Conservation (phyloP, 768 basidiomycete genomes). For the Trametes cubensis region DNA sequence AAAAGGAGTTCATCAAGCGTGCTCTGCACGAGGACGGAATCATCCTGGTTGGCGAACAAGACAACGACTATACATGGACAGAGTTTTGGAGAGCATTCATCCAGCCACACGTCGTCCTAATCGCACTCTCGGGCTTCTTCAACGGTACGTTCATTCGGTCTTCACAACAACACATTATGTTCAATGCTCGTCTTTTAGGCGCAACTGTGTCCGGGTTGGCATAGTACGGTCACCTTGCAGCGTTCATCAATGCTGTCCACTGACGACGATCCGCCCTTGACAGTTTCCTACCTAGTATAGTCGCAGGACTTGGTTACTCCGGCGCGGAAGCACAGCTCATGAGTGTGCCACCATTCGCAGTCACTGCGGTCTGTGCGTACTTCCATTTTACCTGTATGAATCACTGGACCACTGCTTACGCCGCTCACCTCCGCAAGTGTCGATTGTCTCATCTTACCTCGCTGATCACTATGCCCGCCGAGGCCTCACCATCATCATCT, state of each 20-base stretch:
- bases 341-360: slow-evolving; percentile 38
- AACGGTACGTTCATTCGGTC: slow-evolving; percentile 45
- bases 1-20: slow-evolving; percentile 15
- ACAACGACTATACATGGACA: slow-evolving; percentile 14
- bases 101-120: slow-evolving; percentile 18
- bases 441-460: slow-evolving; percentile 46
- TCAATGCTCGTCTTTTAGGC: not conserved
- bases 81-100: slow-evolving; percentile 17
- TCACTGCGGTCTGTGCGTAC: slow-evolving; percentile 30
- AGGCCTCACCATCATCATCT: slow-evolving; percentile 49
- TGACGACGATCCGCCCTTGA: not conserved
- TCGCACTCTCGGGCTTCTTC: slow-evolving; percentile 30
- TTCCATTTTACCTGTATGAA: not conserved
- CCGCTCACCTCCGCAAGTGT: slow-evolving; percentile 26
- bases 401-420: not conserved
- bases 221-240: slow-evolving; percentile 23
- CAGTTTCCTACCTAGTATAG: slow-evolving; percentile 33
- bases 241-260: not conserved
- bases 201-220: slow-evolving; percentile 31
- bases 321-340: slow-evolving; percentile 35
- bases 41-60: not conserved
- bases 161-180: not conserved
- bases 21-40: slow-evolving; percentile 22
- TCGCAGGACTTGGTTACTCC: slow-evolving; percentile 33
- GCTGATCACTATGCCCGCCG: slow-evolving; percentile 58